phyloP scores from a whole-genome alignment of 2,329 filamentous ascomycete genomes.

The Sporothrix euskadiensis region DNA sequence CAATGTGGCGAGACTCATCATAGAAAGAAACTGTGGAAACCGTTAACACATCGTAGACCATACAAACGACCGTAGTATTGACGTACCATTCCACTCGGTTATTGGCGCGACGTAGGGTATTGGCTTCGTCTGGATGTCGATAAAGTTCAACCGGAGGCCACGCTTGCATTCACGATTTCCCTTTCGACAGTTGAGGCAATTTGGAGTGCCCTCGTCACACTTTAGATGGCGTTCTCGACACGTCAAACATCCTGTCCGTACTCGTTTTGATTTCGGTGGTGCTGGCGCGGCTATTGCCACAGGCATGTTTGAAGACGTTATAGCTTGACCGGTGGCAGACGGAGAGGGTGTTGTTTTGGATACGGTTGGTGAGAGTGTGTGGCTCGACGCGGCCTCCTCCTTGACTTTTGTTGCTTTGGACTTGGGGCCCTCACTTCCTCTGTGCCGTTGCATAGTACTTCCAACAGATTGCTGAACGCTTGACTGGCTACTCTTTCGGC shows the following conservation, averaged over 20 bases:
- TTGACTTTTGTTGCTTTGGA: neutral
- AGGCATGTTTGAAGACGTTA: neutral
- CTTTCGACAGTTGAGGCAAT: constrained; percentile 79
- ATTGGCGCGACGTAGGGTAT: constrained; percentile 64
- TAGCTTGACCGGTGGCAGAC: neutral
- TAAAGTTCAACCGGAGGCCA: constrained; percentile 86
- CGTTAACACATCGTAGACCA: neutral
- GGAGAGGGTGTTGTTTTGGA: neutral
- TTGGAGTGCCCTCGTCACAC: constrained; percentile 72
- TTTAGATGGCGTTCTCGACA: constrained; percentile 88
- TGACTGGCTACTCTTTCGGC: constrained; percentile 29
- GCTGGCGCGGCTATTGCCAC: neutral
- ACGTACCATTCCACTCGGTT: constrained; percentile 62
- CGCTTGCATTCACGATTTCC: constrained; percentile 83
- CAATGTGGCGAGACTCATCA: constrained; percentile 87
- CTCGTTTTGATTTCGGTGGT: constrained; percentile 28
- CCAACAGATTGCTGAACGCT: neutral
- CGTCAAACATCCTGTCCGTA: constrained; percentile 82
- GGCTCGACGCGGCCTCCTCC: neutral
- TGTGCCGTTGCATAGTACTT: constrained; percentile 15
- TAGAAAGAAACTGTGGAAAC: constrained; percentile 65
- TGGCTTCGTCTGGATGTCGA: constrained; percentile 73
- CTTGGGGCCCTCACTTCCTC: constrained; percentile 31
- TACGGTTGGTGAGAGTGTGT: neutral
- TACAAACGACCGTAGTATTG: neutral